Base-by-base conservation (phyloP, 2,329 filamentous ascomycete genomes). In the Cladophialophora carrionii region DNA sequence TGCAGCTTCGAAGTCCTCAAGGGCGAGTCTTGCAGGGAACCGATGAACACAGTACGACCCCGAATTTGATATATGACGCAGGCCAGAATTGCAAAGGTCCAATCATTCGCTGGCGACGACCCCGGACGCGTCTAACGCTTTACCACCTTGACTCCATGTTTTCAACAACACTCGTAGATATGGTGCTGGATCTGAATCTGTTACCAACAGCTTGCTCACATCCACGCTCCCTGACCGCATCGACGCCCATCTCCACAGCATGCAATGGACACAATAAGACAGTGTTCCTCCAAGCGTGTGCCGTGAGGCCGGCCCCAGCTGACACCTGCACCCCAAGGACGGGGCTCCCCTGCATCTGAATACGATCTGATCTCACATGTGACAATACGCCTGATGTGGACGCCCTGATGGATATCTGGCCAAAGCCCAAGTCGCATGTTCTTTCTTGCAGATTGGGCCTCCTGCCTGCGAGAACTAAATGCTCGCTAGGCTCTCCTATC, bases 321-420 rank as follows among this genome's bases (percentile, higher is more conserved):
- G 26, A 43, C 37, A 43, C 17, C 7, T n/a, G 14, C 17, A 20
- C 14, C 17, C 29, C 41, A n/a, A 31, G 20, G n/a, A 32, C 26
- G 20, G n/a, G 26, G 8, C 14, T 48, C 32, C 56, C 55, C 56
- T 37, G 29, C 41, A 49, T 46, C 17, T 49, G 17, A 9, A 14
- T 5, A n/a, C 22, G 48, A 31, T 49, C 56, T 58, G 56, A 48
- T 58, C 37, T 58, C 56, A 58, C 24, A 58, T 49, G n/a, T n/a
- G 52, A 37, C 52, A 20, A 8, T 8, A 8, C 37, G 37, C n/a
- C 37, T 43, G 37, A 43, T 43, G 17, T 8, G 4, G 37, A 41
- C 34, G 17, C 14, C 34, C 4, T 41, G 14, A 41, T 41, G 4
- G 34, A 41, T 41, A 41, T 41, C 34, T 43, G 8, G 8, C 37